Base-by-base conservation (phyloP, 768 basidiomycete species). In the Fistulinella prunicolor region DNA sequence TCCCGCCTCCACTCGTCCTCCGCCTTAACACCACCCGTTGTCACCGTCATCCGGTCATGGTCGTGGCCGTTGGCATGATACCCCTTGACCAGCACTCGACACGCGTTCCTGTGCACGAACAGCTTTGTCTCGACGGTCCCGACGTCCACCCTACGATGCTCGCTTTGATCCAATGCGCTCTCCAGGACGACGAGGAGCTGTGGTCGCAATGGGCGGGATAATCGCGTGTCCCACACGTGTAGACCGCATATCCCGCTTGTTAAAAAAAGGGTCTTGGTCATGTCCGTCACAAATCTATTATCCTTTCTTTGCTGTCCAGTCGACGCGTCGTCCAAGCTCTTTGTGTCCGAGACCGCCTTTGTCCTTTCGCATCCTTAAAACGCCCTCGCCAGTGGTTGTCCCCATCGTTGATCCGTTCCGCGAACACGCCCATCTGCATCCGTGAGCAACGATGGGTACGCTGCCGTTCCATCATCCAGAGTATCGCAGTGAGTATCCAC, bases 191-290 rank as follows among this genome's bases (percentile, higher is more conserved):
- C 47, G 43, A 32, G 40, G 41, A 40, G 32, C 7, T 24, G 44
- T 56, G 51, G 23, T 46, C 13, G 22, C 35, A 47, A 43, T 54
- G 39, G 55, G 54, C 53, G 50, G 54, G 62, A 60, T 62, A 51
- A 53, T 65, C 60, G 66, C 60, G 62, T 68, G 62, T 47, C 40
- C 19, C 57, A 58, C 66, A 66, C 62, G 66, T 67, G 60, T 56
- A 50, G 54, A 44, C 58, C 57, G 29, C 62, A 60, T 66, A 61
- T 53, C 59, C 13, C 30, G 13, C 13, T 51, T 54, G 30, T 58
- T 68, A 64, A 68, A 68, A 58, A 56, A 50, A 48, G 48, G 46
- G 54, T 43, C 38, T 53, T 28, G 26, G 26, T 7, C 45, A 44
- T 32, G 43, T 20, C 47, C 47, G 49, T 60, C 62, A 56, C 57